phyloP scores from a whole-genome alignment of 805 yeast genomes.

The Candida pseudoglaebosa region DNA sequence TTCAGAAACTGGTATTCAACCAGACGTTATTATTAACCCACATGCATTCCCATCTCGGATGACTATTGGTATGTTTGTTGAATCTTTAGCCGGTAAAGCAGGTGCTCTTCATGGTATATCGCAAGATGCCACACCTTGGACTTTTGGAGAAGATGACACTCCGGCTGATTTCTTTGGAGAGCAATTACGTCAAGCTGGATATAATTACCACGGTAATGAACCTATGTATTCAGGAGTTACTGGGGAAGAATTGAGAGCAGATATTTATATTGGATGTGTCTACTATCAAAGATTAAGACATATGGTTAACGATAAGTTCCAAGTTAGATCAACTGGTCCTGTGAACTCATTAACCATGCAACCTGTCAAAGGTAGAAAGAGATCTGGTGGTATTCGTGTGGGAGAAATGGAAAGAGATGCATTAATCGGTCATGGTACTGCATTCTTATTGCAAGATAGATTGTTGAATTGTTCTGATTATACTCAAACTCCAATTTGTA shows the following conservation, averaged over 20 bases:
- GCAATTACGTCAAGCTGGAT: conserved; percentile 82
- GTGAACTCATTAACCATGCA: conserved; percentile 97
- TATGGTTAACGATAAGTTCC: conserved; percentile 99
- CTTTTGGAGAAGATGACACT: conserved; percentile 83
- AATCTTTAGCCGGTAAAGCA: conserved; percentile 96
- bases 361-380: conserved; percentile 98
- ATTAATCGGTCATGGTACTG: conserved; percentile 95
- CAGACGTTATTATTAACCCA: conserved; percentile 96
- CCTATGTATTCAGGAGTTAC: conserved; percentile 99
- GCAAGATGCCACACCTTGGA: conserved; percentile 97
- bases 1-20: conserved; percentile 93
- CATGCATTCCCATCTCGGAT: conserved; percentile 99
- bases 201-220: conserved; percentile 97
- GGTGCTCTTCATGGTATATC: conserved; percentile 98
- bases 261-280: conserved; percentile 94
- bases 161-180: conserved; percentile 98
- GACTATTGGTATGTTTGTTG: conserved; percentile 99
- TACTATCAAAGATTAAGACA: conserved; percentile 98
- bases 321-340: conserved; percentile 98
- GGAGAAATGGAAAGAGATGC: conserved; percentile 99
- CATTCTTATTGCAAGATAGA: conserved; percentile 91
- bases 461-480: conserved; percentile 93
- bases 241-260: conserved; percentile 95
- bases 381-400: conserved; percentile 98
- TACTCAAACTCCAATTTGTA: conserved; percentile 86